phyloP scores from a whole-genome alignment of 2,329 filamentous ascomycete species.

The Moelleriella libera region DNA sequence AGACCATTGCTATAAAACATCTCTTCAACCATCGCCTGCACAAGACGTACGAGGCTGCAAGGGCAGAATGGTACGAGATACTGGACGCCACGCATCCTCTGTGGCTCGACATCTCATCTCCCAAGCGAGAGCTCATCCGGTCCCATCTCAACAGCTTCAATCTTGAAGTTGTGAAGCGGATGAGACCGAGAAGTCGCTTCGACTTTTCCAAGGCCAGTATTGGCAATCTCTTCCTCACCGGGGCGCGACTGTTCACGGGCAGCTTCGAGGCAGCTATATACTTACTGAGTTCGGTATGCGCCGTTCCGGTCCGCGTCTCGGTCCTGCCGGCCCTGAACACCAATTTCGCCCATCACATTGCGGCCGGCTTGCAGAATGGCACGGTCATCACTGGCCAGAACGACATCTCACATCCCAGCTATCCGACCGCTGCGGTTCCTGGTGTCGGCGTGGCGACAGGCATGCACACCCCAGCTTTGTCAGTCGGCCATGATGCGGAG shows the following conservation, averaged over 20 bases:
- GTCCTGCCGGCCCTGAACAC: constrained; percentile 87
- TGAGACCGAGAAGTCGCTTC: constrained; percentile 58
- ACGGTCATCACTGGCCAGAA: constrained; percentile 81
- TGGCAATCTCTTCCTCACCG: constrained; percentile 70
- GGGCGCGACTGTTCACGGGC: constrained; percentile 79
- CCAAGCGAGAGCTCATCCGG: constrained; percentile 64
- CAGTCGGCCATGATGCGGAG: constrained; percentile 29
- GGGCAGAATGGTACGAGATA: constrained; percentile 75
- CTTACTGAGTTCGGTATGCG: constrained; percentile 72
- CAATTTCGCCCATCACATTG: constrained; percentile 92
- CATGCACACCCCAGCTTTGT: constrained; percentile 13
- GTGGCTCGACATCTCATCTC: constrained; percentile 57
- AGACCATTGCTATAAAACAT: constrained; percentile 60
- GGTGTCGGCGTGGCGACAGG: constrained; percentile 11
- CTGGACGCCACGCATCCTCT: constrained; percentile 68
- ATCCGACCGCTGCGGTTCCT: constrained; percentile 34
- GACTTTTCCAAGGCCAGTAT: constrained; percentile 66
- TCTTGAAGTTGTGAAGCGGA: constrained; percentile 64
- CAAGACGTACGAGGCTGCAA: constrained; percentile 39
- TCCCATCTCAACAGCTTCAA: constrained; percentile 66
- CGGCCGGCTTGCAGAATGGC: constrained; percentile 64
- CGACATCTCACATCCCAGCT: constrained; percentile 74
- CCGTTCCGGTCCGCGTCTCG: constrained; percentile 60
- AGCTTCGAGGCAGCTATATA: constrained; percentile 90
- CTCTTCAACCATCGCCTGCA: constrained; percentile 83